Base-by-base conservation (phyloP, 2,329 filamentous ascomycete species). In the Aspergillus jensenii region DNA sequence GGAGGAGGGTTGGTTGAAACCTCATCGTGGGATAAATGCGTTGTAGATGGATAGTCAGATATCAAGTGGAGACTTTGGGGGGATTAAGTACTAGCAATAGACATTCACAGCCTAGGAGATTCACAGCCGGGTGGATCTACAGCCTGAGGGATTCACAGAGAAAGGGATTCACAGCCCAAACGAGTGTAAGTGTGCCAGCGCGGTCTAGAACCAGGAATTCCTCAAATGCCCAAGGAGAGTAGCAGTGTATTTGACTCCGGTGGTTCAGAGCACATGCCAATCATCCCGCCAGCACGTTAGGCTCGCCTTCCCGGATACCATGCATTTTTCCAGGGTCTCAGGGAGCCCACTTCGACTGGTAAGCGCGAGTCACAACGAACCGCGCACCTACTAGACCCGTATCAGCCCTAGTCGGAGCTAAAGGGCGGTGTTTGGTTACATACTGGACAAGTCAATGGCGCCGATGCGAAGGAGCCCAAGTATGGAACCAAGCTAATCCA, bases 101-200 rank as follows among this genome's bases (percentile, higher is more conserved):
- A 35, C 17, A 9, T 19, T 37, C 17, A 31, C 7, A 23, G 21
- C 3, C 3, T 21, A 21, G 21, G 21, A 4, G 21, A 21, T 21
- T 21, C 21, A 21, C 21, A 21, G 21, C 21, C 21, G 3, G 21
- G 3, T 21, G 3, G 3, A 21, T 21, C 21, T 4, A 21, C 21
- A 21, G 21, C 21, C 21, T 21, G 21, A 21, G 21, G 21, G 3
- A 21, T 4, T 21, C 3, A 21, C 21, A 21, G 21, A 21, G 21
- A 21, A 21, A 11, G 9, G 27, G 8, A 11, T 9, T 11, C 27
- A 31, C 27, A 11, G 27, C 27, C 9, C 3, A 44, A 53, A 53
- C 51, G 41, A 64, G 59, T 15, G 61, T 53, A 31, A 25, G 43
- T 51, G 25, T 63, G 37, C 41, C 40, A 49, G 46, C 47, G 43